Conservation (phyloP, 805 yeast species). For the Saccharomycopsis synnaedendra region DNA sequence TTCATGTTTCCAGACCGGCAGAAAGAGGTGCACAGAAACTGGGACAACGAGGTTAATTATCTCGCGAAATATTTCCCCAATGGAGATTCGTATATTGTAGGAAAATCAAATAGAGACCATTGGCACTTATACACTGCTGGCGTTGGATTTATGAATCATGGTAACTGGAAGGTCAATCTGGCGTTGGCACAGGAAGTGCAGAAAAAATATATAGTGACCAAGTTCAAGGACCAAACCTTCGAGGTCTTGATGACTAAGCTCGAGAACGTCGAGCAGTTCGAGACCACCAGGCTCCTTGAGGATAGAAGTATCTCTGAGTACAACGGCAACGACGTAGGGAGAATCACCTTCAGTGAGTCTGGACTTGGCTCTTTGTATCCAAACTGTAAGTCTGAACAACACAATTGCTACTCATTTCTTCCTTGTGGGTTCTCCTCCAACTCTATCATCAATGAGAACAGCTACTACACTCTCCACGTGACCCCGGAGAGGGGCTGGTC, state of each 20-base stretch:
- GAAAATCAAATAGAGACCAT: constrained; percentile 70
- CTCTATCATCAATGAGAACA: constrained; percentile 50
- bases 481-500: constrained; percentile 95
- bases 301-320: constrained; percentile 35
- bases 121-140: constrained; percentile 83
- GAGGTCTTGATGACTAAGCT: constrained; percentile 89
- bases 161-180: constrained; percentile 6
- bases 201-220: background rate
- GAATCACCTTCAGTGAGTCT: constrained; percentile 50
- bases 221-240: constrained; percentile 53
- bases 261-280: constrained; percentile 45
- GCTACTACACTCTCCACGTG: constrained; percentile 78
- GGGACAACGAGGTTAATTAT: constrained; percentile 70
- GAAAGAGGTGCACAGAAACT: constrained; percentile 65
- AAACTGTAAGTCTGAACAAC: constrained; percentile 19
- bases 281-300: constrained; percentile 36
- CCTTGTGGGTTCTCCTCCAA: constrained; percentile 96
- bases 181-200: background rate
- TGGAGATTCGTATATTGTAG: constrained; percentile 66
- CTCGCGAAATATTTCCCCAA: constrained; percentile 53
- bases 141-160: constrained; percentile 17
- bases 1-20: constrained; percentile 91
- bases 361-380: constrained; percentile 53
- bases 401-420: constrained; percentile 81
- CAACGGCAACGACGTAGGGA: constrained; percentile 71